A percentile compares a stretch with the other conserved stretches of the same genome.
Conservation (phyloP, 2,329 filamentous ascomycete genomes). For the Harringtonia aguacate region DNA sequence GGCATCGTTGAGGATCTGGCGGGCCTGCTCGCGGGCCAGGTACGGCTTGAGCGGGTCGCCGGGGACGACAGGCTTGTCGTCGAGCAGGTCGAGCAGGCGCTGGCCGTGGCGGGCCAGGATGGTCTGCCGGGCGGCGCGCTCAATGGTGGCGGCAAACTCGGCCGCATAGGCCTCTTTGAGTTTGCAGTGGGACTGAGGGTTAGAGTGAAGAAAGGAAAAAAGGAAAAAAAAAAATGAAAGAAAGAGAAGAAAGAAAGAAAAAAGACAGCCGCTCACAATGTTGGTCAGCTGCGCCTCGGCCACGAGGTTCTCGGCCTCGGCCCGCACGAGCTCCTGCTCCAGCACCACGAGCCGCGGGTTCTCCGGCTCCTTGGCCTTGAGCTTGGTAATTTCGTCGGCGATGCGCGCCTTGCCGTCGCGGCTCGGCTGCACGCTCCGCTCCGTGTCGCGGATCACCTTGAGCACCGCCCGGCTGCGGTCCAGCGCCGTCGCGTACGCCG, state of each 20-base stretch:
- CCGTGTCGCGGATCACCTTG: constrained; percentile 91
- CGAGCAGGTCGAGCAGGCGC: constrained; percentile 71
- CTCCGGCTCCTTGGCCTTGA: constrained; percentile 87
- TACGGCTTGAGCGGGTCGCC: constrained; percentile 69
- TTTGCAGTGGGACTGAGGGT: constrained; percentile 73
- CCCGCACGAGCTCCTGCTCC: constrained; percentile 92
- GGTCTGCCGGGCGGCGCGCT: constrained; percentile 93
- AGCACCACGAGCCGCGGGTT: constrained; percentile 71
- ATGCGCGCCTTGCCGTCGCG: constrained; percentile 82
- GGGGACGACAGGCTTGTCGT: constrained; percentile 81
- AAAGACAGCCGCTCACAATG: constrained; percentile 48
- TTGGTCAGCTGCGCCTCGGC: constrained; percentile 96
- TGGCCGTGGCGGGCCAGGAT: constrained; percentile 87
- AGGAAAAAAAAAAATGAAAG: neutral
- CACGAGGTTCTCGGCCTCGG: constrained; percentile 91
- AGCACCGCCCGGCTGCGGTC: constrained; percentile 75
- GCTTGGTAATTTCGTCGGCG: constrained; percentile 78
- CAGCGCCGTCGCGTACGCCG: constrained; percentile 71
- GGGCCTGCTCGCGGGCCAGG: constrained; percentile 52
- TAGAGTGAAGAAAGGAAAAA: neutral
- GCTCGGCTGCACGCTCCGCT: constrained; percentile 88
- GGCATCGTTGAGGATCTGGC: constrained; percentile 83
- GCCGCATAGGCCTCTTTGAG: constrained; percentile 88
- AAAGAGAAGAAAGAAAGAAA: too few species aligned
- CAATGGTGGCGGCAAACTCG: constrained; percentile 83